A percentile compares a stretch with the other conserved stretches of the same genome.
These are phyloP conservation scores for Nothopassalora personata DNA, from an alignment of 2,329 filamentous ascomycete genomes.

Conservation along the genomic window DNA sequence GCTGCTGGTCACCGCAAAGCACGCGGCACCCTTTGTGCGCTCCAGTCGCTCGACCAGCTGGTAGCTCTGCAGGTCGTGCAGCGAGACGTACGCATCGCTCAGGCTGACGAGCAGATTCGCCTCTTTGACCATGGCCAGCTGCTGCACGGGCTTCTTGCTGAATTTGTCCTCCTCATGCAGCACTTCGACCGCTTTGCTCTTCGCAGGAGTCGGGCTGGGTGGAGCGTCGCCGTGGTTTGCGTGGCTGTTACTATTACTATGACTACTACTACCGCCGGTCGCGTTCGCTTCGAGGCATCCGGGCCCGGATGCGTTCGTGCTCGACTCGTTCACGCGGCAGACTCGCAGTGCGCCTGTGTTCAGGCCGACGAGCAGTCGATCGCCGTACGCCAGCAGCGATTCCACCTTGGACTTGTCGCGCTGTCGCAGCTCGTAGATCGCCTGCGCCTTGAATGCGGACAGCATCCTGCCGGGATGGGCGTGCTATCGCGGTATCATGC, in stretches of 20 bases:
- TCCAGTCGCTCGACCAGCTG: slow-evolving; percentile 72
- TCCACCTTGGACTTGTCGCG: slow-evolving; percentile 97
- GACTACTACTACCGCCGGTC: background rate
- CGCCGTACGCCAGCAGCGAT: slow-evolving; percentile 86
- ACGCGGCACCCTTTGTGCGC: slow-evolving; percentile 80
- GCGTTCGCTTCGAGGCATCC: too few relatives aligned
- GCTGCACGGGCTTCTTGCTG: slow-evolving; percentile 81
- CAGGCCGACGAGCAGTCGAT: slow-evolving; percentile 84
- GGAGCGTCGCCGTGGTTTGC: slow-evolving; percentile 36
- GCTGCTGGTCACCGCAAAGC: slow-evolving; percentile 91
- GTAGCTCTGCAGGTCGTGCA: slow-evolving; percentile 85
- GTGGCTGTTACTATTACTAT: slow-evolving; percentile 12
- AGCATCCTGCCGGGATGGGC: slow-evolving; percentile 49
- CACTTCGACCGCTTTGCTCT: slow-evolving; percentile 62
- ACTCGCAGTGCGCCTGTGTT: slow-evolving; percentile 84
- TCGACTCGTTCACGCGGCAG: slow-evolving; percentile 75
- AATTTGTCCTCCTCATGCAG: slow-evolving; percentile 92
- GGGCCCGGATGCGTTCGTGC: background rate
- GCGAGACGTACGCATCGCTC: slow-evolving; percentile 81
- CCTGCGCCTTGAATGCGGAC: slow-evolving; percentile 92
- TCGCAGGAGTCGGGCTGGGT: slow-evolving; percentile 30
- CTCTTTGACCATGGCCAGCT: slow-evolving; percentile 93
- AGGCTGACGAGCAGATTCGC: slow-evolving; percentile 85
- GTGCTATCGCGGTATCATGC: slow-evolving; percentile 8
- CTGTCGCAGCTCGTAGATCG: slow-evolving; percentile 92